Conservation (phyloP, 768 basidiomycete species). For the Pholiota molesta region DNA sequence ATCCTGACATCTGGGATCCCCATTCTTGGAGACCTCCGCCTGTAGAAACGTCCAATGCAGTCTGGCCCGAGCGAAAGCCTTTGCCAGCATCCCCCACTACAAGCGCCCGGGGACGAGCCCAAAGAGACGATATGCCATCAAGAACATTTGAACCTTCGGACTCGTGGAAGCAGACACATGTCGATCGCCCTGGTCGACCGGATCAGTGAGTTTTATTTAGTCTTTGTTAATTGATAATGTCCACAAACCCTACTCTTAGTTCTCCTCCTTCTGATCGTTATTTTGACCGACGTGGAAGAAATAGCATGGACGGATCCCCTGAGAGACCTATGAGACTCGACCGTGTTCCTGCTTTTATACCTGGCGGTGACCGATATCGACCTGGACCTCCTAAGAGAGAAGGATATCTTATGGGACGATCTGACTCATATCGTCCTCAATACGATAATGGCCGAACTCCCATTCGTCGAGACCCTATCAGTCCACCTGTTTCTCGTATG, state of each 20-base stretch:
- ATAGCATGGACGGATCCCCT: slow-evolving; percentile 37
- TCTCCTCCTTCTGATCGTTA: slow-evolving; percentile 34
- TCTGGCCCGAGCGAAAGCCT: slow-evolving; percentile 47
- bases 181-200: slow-evolving; percentile 42
- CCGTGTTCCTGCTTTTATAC: slow-evolving; percentile 29
- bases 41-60: slow-evolving; percentile 22
- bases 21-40: slow-evolving; percentile 40
- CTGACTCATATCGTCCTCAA: slow-evolving; percentile 55
- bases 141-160: slow-evolving; percentile 78
- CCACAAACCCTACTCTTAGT: slow-evolving; percentile 17
- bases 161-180: slow-evolving; percentile 64
- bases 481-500: slow-evolving; percentile 25
- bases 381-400: slow-evolving; percentile 46
- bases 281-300: slow-evolving; percentile 36
- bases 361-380: slow-evolving; percentile 53
- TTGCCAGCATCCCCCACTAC: slow-evolving; percentile 40
- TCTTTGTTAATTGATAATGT: slow-evolving; percentile 5
- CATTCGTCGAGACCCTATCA: slow-evolving; percentile 27
- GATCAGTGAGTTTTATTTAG: slow-evolving; percentile 43
- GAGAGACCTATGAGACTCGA: slow-evolving; percentile 34
- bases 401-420: slow-evolving; percentile 34
- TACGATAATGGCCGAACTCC: slow-evolving; percentile 39
- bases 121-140: slow-evolving; percentile 35
- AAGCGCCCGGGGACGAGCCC: slow-evolving; percentile 28
- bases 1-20: slow-evolving; percentile 51